Evolutionary conservation across 2,329 filamentous ascomycete species (phyloP).

Genomic region (Sporothrix brasiliensis): DNA sequence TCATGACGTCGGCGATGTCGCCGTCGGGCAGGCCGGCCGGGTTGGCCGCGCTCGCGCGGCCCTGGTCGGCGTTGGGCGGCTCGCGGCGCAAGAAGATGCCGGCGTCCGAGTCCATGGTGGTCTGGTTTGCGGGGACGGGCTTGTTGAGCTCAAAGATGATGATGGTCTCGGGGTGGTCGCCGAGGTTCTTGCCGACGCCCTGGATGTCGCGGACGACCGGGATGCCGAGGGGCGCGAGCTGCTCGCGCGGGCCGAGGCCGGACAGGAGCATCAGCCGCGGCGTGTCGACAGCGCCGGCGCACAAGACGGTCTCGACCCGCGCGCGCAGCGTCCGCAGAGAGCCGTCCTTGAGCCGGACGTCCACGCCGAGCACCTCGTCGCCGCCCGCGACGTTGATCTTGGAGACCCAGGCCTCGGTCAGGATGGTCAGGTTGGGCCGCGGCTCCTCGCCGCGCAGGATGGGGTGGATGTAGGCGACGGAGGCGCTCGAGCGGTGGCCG

Average conservation of each 20-base stretch:
- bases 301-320: constrained; percentile 76
- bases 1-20: constrained; percentile 84
- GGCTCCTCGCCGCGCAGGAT: constrained; percentile 82
- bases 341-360: constrained; percentile 61
- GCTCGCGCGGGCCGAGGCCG: constrained; percentile 58
- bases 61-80: constrained; percentile 67
- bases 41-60: constrained; percentile 53
- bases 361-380: constrained; percentile 66
- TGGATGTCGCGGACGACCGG: constrained; percentile 60
- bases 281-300: constrained; percentile 79
- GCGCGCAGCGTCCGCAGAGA: constrained; percentile 60
- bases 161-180: constrained; percentile 63
- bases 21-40: constrained; percentile 63
- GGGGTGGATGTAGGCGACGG: constrained; percentile 90
- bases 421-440: constrained; percentile 78
- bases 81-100: constrained; percentile 86
- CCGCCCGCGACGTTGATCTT: constrained; percentile 69
- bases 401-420: constrained; percentile 87
- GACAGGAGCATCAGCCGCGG: constrained; percentile 66
- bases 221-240: constrained; percentile 58
- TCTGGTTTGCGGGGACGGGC: constrained; percentile 74
- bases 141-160: constrained; percentile 77
- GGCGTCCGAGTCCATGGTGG: constrained; percentile 88
- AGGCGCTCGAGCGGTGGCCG: constrained; percentile 80
- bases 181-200: constrained; percentile 63